Evolutionary conservation across 139 green algal genomes (phyloP).

Genomic region (Zygnema cylindricum): DNA sequence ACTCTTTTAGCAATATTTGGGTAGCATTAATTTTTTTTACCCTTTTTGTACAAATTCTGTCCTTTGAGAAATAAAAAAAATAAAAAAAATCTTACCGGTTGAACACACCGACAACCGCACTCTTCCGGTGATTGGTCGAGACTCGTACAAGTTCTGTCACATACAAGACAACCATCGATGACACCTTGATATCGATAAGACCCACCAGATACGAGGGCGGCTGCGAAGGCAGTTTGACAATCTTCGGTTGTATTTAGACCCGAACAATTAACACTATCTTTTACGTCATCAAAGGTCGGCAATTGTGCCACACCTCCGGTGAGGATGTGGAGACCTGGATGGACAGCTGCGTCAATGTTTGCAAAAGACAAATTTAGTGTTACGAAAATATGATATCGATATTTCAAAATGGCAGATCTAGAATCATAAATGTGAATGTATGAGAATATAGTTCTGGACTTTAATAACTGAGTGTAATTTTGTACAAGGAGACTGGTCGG

Average conservation of each 20-base stretch:
- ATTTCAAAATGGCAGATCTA: neutral
- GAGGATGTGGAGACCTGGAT: neutral
- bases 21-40: no score
- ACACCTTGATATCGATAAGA: neutral
- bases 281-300: neutral
- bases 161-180: slow-evolving; percentile 11
- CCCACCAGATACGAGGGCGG: neutral
- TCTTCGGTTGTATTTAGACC: neutral
- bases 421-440: neutral
- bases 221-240: neutral
- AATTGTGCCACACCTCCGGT: neutral
- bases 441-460: neutral
- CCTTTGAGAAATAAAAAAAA: no score
- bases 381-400: neutral
- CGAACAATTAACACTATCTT: neutral
- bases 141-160: neutral
- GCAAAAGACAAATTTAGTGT: neutral
- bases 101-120: neutral
- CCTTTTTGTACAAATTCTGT: no score
- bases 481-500: no score
- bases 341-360: neutral
- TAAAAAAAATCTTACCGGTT: neutral
- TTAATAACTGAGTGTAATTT: no score
- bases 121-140: neutral
- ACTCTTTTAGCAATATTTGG: no score